phyloP scores from a whole-genome alignment of 306 rosid species.

The Gynostemma pentaphyllum region DNA sequence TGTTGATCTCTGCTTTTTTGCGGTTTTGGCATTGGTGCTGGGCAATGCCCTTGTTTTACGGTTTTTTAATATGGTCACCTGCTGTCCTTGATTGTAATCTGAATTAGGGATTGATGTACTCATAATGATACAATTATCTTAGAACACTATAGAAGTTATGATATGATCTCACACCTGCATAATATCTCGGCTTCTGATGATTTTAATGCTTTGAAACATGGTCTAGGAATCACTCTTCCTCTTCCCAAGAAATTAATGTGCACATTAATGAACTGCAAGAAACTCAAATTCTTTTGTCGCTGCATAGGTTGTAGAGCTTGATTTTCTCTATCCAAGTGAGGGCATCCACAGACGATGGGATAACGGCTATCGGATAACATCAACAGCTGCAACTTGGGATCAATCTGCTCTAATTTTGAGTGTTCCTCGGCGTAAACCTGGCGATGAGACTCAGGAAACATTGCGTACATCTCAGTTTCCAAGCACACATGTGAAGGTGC shows the following conservation, averaged over 20 bases:
- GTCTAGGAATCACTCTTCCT: background rate
- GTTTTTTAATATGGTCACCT: background rate
- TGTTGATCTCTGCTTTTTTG: background rate
- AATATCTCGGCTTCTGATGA: background rate
- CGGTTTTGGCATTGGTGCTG: background rate
- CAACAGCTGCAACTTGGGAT: slow-evolving; percentile 91
- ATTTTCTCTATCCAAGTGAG: slow-evolving; percentile 96
- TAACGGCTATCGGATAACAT: slow-evolving; percentile 73
- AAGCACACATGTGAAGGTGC: slow-evolving; percentile 92
- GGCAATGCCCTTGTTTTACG: background rate
- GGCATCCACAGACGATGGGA: slow-evolving; percentile 98
- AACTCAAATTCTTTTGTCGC: background rate
- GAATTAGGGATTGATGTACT: background rate
- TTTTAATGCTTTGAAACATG: background rate
- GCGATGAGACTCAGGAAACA: slow-evolving; percentile 95
- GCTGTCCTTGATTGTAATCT: background rate
- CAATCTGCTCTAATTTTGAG: slow-evolving; percentile 94
- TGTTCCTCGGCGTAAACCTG: slow-evolving; percentile 73
- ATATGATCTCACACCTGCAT: background rate
- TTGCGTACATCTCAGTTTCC: slow-evolving; percentile 88
- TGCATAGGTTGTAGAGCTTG: slow-evolving; percentile 82
- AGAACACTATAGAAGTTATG: background rate
- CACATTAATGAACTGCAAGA: too few relatives aligned
- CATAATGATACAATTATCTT: background rate
- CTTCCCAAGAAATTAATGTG: background rate